Evolutionary conservation across 441 rosid species (phyloP).

Genomic region (Biscutella laevigata): DNA sequence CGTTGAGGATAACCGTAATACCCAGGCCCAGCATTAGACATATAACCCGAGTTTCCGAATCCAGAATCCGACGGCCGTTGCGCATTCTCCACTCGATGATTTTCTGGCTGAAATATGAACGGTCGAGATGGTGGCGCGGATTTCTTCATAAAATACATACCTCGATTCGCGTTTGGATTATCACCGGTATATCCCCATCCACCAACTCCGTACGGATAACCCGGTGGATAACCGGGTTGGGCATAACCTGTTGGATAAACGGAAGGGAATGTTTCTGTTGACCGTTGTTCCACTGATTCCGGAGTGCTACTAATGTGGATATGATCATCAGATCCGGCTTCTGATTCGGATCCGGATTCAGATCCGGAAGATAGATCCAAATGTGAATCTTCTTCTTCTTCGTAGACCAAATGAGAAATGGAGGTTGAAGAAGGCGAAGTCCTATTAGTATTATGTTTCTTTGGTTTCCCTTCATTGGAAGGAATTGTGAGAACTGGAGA

Average conservation of each 20-base stretch:
- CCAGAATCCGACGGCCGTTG: conserved; percentile 26
- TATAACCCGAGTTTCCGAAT: conserved; percentile 36
- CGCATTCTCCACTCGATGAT: conserved; percentile 25
- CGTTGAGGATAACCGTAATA: conserved; percentile 24
- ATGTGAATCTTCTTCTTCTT: conserved; percentile 40
- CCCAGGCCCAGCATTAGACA: too few relatives aligned
- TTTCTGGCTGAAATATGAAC: conserved; percentile 56
- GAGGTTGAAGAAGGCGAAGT: conserved; percentile 54
- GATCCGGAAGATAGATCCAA: conserved; percentile 60
- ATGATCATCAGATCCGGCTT: conserved; percentile 34
- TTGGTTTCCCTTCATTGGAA: conserved; percentile 43
- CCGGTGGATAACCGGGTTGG: conserved; percentile 17
- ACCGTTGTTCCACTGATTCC: conserved; percentile 7
- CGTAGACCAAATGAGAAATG: conserved; percentile 46
- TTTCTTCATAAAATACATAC: conserved; percentile 66
- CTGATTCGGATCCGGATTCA: conserved; percentile 39
- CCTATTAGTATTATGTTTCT: conserved; percentile 33
- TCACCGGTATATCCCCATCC: conserved; percentile 33
- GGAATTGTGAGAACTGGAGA: conserved; percentile 85
- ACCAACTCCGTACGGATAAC: conserved; percentile 22
- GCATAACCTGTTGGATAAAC: conserved; percentile 1
- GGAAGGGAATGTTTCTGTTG: conserved; percentile 11
- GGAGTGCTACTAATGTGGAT: conserved; percentile 36
- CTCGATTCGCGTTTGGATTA: conserved; percentile 18
- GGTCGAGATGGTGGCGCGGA: conserved; percentile 57